These are phyloP conservation scores for Thielaviopsis populi DNA, from an alignment of 2,329 filamentous ascomycete species.

Conservation along the genomic window DNA sequence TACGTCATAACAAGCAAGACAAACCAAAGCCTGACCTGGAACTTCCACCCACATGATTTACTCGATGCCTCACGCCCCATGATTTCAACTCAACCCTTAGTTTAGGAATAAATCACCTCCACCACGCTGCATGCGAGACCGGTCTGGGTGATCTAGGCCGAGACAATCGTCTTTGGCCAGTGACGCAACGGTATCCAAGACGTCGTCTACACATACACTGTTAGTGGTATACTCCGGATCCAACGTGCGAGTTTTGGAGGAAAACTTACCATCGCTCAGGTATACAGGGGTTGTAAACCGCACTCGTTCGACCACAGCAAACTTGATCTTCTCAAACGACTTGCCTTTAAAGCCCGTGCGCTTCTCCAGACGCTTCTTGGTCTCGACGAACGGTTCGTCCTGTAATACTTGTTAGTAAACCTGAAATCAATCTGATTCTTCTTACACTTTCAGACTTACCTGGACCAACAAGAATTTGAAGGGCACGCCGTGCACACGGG, in stretches of 20 bases:
- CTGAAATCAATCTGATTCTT: neutral
- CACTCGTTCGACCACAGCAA: constrained; percentile 61
- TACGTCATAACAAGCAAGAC: neutral
- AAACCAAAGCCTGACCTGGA: neutral
- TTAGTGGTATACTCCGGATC: neutral
- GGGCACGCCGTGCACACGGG: constrained; percentile 70
- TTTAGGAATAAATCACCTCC: constrained; percentile 47
- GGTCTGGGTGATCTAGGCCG: constrained; percentile 51
- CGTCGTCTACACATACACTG: constrained; percentile 33
- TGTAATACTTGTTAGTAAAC: constrained; percentile 24
- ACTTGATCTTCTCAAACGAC: constrained; percentile 96
- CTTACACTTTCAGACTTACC: constrained; percentile 32
- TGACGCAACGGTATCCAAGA: constrained; percentile 36
- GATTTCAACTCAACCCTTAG: constrained; percentile 3
- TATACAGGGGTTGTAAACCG: constrained; percentile 66
- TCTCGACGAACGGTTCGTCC: constrained; percentile 78
- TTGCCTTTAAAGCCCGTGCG: constrained; percentile 93
- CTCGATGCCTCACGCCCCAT: neutral
- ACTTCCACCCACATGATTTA: neutral
- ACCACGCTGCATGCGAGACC: constrained; percentile 42
- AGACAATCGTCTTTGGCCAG: constrained; percentile 44
- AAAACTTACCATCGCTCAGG: constrained; percentile 64
- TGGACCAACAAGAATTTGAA: constrained; percentile 80
- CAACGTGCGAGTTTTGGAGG: constrained; percentile 18
- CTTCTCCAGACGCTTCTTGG: constrained; percentile 86